phyloP scores from a whole-genome alignment of 805 yeast species.

The Candida tallmaniae region DNA sequence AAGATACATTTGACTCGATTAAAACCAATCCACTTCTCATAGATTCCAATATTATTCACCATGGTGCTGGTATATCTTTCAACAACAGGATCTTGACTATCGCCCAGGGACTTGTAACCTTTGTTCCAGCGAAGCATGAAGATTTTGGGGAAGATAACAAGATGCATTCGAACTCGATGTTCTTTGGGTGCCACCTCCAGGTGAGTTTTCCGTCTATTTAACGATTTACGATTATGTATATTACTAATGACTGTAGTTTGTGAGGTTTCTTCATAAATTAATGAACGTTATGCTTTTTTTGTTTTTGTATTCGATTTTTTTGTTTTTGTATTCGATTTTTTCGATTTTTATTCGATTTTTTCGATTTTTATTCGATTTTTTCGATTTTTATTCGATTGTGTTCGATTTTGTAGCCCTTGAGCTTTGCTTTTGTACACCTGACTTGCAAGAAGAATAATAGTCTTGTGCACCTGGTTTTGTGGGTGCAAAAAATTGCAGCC shows the following conservation, averaged over 20 bases:
- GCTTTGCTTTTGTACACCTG: too few species aligned
- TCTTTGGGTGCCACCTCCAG: slow-evolving; percentile 34
- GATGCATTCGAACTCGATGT: slow-evolving; percentile 17
- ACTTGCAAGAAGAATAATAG: too few species aligned
- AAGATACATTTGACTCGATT: slow-evolving; percentile 16
- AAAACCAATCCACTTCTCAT: slow-evolving; percentile 17
- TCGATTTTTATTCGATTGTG: too few species aligned
- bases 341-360: too few species aligned
- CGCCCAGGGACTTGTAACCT: slow-evolving; percentile 31
- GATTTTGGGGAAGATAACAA: slow-evolving; percentile 18
- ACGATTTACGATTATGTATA: slow-evolving; percentile 1
- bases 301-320: too few species aligned
- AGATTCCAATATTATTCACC: slow-evolving; percentile 25
- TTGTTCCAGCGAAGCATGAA: slow-evolving; percentile 27
- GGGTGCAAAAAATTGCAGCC: slow-evolving; percentile 1
- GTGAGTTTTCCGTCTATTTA: slow-evolving; percentile 28
- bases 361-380: too few species aligned
- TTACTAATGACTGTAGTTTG: too few species aligned
- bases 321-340: too few species aligned
- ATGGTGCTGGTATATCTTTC: slow-evolving; percentile 29
- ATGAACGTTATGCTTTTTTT: too few species aligned
- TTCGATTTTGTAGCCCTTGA: too few species aligned
- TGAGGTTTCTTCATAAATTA: too few species aligned
- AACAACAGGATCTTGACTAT: slow-evolving; percentile 32
- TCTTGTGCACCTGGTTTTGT: background rate